Evolutionary conservation across 164 flowering plant species (phyloP), one percentile per base, ranked within the genome.

Genomic region (Kingdonia uniflora): DNA sequence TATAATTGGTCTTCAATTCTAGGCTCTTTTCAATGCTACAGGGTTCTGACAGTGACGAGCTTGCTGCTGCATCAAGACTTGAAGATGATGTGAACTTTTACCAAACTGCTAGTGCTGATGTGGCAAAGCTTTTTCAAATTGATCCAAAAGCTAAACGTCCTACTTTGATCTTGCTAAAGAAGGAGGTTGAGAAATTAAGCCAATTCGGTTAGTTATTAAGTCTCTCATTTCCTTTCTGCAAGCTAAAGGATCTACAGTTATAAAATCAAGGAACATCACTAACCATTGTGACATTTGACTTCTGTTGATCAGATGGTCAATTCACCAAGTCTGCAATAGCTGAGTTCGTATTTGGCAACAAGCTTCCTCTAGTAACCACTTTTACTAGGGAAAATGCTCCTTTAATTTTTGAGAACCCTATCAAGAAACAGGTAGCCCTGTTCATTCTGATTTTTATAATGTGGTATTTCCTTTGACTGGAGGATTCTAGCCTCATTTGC

Each of bases 61-160:
- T 94, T 65, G 74, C 87, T 61, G 87, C 95, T 67, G 92, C 90
- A 53, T 85, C 96, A 57, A 83, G 73, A 67, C 79, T 81, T 39
- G 88, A 94, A 60, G 97, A 89, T 68, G 87, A 78, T 73, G 88
- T 94, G 53, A 81, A 76, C 73, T 89, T 87, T 61, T 94, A 87
- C 57, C 96, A 94, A 69, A 89, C 99, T 55, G 69, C 70, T 33
- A 73, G 61, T 71, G 73, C 94, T 51, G 79, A 87, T 64, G 85
- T 94, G 37, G 97, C 97, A 10, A 77, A 80, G 75, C 70, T 89
- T 60, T 89, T 94, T 70, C 85, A 85, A 57, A 25, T 89, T 26
- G 85, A 83, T 16, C 58, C 79, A 17, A 56, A 80, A 52, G 81
- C 63, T n/a, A 82, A 86, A 58, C 84, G 80, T 42, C 99, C 99